Base-by-base conservation (phyloP, 163 green algal species). In the Prototheca stagnorum region DNA sequence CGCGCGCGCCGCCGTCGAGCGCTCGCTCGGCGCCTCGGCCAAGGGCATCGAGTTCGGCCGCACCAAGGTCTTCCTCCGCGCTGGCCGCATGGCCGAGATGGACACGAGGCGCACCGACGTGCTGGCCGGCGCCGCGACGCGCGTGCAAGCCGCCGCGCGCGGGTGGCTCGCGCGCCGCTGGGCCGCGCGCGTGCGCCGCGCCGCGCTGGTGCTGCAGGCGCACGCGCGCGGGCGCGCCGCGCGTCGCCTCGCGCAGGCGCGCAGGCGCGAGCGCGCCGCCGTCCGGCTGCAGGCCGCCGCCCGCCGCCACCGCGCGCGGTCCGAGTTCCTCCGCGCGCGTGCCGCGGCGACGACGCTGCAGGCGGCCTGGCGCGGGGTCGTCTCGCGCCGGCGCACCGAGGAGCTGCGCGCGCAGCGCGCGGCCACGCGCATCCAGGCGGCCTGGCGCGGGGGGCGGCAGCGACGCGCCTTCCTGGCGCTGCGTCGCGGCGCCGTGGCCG, bases 21-120 rank as follows among this genome's bases (percentile, higher is more conserved):
- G 51, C 22, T 34, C 59, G 20, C 53, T 85, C 19, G 42, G 52
- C n/a, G 6, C 44, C 4, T 21, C 17, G 23, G n/a, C n/a, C n/a
- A n/a, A n/a, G n/a, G 80, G 70, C 41, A 83, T 72, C 60, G 79
- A 93, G 65, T 61, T 93, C 17, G 88, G 88, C 8, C 65, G 71
- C 36, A 88, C 68, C 47, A 95, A 94, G 77, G 39, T 65, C 21
- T 99, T 99, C 68, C 67, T 99, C 56, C 72, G 89, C 15, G 82
- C 79, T 3, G 90, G 90, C 14, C 76, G 93, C 63, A 92, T 97
- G 79, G 90, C 86, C 0, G 54, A 80, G 47, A 73, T 99, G 49
- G 90, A 99, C 64, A 92, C 86, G 64, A 55, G 79, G 50, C 71
- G 91, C 39, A 87, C 71, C 1, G 81, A 95, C 23, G 60, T 79